Evolutionary conservation across 345 rosid species (phyloP), one percentile per base, ranked within the genome.

Genomic region (Sonneratia alba): DNA sequence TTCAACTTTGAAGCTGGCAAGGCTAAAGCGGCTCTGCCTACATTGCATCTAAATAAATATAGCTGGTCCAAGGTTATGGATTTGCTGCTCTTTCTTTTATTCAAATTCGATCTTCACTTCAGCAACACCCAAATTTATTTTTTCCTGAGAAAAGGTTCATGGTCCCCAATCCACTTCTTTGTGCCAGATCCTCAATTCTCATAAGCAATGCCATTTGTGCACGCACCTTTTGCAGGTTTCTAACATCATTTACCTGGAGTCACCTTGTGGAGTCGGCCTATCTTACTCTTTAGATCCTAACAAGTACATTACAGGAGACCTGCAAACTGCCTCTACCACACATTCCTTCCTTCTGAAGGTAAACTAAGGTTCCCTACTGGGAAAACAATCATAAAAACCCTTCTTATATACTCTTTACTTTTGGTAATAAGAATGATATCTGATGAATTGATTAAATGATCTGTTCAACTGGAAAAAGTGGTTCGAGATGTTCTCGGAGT

Each of bases 11-110:
- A 87, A 81, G 79, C 68, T 36, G 79, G 74, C 36, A 75, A 78
- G 68, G 76, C 72, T 18, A 57, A 72, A 14, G 70, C 74, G 48
- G 49, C 70, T 79, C 74, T 77, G 55, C 89, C 89, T 65, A 79
- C 43, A 71, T 65, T 91, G 79, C 93, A 84, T 74, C 86, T 89
- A 68, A 94, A 94, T 84, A 87, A 61, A 36, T 79, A 85, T 77
- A 90, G 96, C 78, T 94, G 98, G 98, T 88, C 98, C 69, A 94
- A 94, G 97, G 98, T 94, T 74, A 66, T 40, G 19, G 66, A 40
- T 63, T 59, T 73, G 64, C 64, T 22, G 5, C 32, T 55, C 34
- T 59, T n/a, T 59, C 64, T 22, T 6, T 11, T n/a, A 16, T 38
- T 36, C 42, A 22, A 36, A 45, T 13, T 19, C 6, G 63, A 42